Base-by-base conservation (phyloP, 2,329 filamentous ascomycete genomes). In the Fusarium sp. region DNA sequence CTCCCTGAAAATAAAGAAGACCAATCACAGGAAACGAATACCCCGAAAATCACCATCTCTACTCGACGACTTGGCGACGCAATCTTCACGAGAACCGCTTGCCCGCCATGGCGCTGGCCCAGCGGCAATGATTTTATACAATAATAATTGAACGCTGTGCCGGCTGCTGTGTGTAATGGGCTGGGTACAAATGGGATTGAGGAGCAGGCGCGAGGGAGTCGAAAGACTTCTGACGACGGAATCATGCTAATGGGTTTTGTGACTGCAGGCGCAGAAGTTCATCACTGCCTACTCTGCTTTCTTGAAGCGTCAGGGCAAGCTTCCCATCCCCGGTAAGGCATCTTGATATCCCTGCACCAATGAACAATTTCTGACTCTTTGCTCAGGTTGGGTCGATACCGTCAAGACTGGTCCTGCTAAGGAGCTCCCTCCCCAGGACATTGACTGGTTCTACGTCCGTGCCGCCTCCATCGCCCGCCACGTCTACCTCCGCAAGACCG, bases 401-500 rank as follows among this genome's bases (percentile, higher is more conserved):
- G 96, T 98, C 88, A 99, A 99, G 93, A 98, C 95, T 79, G 95
- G 94, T 81, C 90, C 92, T 83, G 92, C 93, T 84, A 97, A 97
- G 87, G 96, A 99, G 89, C 93, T 99, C 79, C 95, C 95, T 81
- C 96, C 95, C 81, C 95, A 98, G 91, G 92, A 95, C 85, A 93
- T 95, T 83, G 96, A 99, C 90, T 99, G 96, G 96, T 97, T 91
- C 89, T 93, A 91, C 86, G 85, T 91, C 83, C 95, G 96, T 83
- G 95, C 95, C 80, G 96, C 96, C 80, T 91, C 95, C 77, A 92
- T 99, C 83, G 96, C 96, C 81, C 94, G 95, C 83, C 95, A 98
- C 90, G 92, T 99, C 89, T 99, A 99, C 90, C 90, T 99, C 85
- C 93, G 96, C 88, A 99, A 99, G 91, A 98, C 95, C 74, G 95